Evolutionary conservation across 129 eudicot genomes (phyloP).

Genomic region (Pittosporum tobira): DNA sequence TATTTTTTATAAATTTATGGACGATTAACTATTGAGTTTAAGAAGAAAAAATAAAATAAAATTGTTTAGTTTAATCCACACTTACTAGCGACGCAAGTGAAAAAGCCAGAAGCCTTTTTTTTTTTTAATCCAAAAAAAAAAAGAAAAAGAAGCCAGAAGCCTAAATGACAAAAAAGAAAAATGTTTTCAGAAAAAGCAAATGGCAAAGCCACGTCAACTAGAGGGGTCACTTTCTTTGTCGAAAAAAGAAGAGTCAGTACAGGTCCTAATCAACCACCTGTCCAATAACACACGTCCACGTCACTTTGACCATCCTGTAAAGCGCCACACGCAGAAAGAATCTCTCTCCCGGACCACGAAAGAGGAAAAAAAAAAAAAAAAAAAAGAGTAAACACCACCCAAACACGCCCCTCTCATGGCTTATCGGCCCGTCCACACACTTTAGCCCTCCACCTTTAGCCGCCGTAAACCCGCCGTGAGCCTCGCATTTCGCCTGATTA

Average conservation of each 20-base stretch:
- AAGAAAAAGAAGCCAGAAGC: no score
- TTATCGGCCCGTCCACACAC: slow-evolving; percentile 45
- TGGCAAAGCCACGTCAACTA: neutral
- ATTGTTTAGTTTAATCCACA: no score
- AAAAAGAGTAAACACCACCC: slow-evolving; percentile 17
- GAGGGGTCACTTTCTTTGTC: slow-evolving; percentile 3
- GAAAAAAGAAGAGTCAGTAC: neutral
- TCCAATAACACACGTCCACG: slow-evolving; percentile 36
- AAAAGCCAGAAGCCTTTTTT: no score
- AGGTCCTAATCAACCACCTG: neutral
- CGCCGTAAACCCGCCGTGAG: slow-evolving; percentile 25
- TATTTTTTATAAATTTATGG: no score
- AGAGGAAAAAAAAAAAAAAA: neutral
- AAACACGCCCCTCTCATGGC: slow-evolving; percentile 38
- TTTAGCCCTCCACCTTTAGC: neutral
- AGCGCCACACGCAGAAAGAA: slow-evolving; percentile 16
- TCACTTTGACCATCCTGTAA: slow-evolving; percentile 36
- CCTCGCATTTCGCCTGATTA: slow-evolving; percentile 15
- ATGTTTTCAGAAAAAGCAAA: no score
- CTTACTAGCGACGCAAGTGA: no score
- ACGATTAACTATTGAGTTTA: no score
- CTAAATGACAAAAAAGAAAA: no score
- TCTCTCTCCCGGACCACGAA: neutral
- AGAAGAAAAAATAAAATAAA: no score
- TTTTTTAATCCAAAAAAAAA: no score